phyloP scores from a whole-genome alignment of 2,329 filamentous ascomycete genomes.

The Claviceps pusilla region DNA sequence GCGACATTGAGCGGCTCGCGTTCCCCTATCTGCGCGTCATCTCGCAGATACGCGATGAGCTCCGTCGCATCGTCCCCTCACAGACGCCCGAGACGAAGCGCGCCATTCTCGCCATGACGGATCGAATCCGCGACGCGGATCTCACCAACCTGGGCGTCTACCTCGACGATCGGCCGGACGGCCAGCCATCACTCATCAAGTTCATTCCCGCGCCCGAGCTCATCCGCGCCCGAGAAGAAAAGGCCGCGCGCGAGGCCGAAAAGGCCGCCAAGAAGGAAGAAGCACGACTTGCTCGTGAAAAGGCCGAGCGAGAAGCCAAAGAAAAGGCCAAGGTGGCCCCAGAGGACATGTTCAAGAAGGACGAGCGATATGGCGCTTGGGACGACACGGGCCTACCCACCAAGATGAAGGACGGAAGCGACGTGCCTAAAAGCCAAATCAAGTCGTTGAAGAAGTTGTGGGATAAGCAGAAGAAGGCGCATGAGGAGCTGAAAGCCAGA shows the following conservation, averaged over 20 bases:
- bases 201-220: constrained; percentile 43
- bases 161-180: constrained; percentile 63
- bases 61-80: constrained; percentile 39
- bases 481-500: constrained; percentile 38
- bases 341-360: constrained; percentile 39
- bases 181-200: constrained; percentile 57
- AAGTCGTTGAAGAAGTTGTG: constrained; percentile 85
- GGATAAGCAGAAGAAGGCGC: constrained; percentile 76
- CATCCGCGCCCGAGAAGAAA: constrained; percentile 43
- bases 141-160: constrained; percentile 75
- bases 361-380: constrained; percentile 56
- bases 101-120: constrained; percentile 61
- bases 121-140: constrained; percentile 64
- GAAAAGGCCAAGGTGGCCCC: constrained; percentile 43
- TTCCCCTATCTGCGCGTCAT: constrained; percentile 40
- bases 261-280: constrained; percentile 41
- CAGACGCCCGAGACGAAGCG: constrained; percentile 42
- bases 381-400: constrained; percentile 70
- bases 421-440: constrained; percentile 60
- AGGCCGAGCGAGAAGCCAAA: constrained; percentile 36
- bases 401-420: constrained; percentile 60
- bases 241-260: constrained; percentile 46
- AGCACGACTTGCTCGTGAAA: constrained; percentile 33
- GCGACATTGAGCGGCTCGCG: constrained; percentile 37
- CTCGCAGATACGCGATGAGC: constrained; percentile 44